Conservation (phyloP, 768 basidiomycete species). For the Leucocoprinus birnbaumii region DNA sequence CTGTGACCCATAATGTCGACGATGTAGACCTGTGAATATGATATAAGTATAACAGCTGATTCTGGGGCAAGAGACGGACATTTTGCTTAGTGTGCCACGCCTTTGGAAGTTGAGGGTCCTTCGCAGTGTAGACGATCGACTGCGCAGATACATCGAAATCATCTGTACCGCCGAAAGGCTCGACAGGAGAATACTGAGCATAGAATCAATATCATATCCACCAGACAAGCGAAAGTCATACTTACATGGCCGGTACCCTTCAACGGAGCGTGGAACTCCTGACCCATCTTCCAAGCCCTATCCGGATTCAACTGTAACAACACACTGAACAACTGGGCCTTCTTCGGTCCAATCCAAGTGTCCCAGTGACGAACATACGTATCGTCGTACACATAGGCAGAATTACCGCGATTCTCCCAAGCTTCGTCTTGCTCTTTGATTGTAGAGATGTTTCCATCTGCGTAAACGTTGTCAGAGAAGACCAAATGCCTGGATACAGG, state of each 20-base stretch:
- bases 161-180: constrained; percentile 83
- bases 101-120: constrained; percentile 72
- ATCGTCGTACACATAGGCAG: constrained; percentile 68
- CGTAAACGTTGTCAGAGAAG: constrained; percentile 83
- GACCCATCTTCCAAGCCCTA: constrained; percentile 51
- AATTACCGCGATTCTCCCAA: constrained; percentile 70
- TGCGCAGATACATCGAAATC: constrained; percentile 74
- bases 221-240: background rate
- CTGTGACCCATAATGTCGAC: constrained; percentile 51
- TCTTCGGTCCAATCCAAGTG: constrained; percentile 72
- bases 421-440: constrained; percentile 68
- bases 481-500: constrained; percentile 58
- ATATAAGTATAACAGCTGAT: no score
- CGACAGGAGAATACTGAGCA: constrained; percentile 73
- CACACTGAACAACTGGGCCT: constrained; percentile 69
- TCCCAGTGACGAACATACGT: constrained; percentile 80
- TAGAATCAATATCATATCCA: background rate
- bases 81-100: constrained; percentile 92
- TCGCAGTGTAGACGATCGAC: constrained; percentile 80
- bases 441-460: constrained; percentile 68
- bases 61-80: no score
- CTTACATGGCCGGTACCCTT: constrained; percentile 70
- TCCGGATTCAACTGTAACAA: constrained; percentile 44
- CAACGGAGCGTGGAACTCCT: constrained; percentile 55
- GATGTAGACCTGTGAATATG: constrained; percentile 56